These are phyloP conservation scores for Ilex aquifolium DNA, from an alignment of 257 asterid species.

Conservation along the genomic window DNA sequence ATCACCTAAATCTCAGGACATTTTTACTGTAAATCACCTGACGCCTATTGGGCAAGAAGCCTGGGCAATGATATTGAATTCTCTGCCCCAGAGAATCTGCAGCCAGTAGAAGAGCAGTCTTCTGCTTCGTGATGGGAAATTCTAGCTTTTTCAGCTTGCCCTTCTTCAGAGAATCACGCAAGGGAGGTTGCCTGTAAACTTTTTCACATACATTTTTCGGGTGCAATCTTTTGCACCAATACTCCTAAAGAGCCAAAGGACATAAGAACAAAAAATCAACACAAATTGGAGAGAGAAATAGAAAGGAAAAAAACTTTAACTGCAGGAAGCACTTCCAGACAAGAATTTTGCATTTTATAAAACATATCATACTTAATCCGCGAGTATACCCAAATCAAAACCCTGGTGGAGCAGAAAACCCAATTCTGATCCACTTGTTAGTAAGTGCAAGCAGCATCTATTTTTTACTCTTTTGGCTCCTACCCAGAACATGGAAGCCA, in stretches of 20 bases:
- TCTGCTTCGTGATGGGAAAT: conserved; percentile 68
- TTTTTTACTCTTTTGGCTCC: neutral
- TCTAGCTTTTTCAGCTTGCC: conserved; percentile 92
- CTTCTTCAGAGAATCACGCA: conserved; percentile 87
- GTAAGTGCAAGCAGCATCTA: neutral
- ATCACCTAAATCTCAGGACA: conserved; percentile 1
- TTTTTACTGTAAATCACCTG: conserved; percentile 59
- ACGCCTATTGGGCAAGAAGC: conserved; percentile 87
- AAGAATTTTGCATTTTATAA: conserved; percentile 12
- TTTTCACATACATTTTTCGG: conserved; percentile 97
- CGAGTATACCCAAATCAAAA: neutral
- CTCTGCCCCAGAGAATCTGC: conserved; percentile 93
- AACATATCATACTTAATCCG: neutral
- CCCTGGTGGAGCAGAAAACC: neutral
- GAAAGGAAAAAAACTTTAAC: neutral
- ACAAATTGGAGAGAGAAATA: neutral
- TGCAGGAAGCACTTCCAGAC: no score
- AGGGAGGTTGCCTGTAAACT: conserved; percentile 95
- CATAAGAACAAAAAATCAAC: neutral
- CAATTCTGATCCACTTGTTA: neutral
- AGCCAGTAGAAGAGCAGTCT: conserved; percentile 61
- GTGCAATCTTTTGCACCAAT: conserved; percentile 94
- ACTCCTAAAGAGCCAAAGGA: conserved; percentile 49
- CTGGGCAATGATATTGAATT: conserved; percentile 83
- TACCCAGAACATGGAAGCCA: no score